phyloP scores from a whole-genome alignment of 2,329 filamentous ascomycete species.

The Dactylellina haptotyla region DNA sequence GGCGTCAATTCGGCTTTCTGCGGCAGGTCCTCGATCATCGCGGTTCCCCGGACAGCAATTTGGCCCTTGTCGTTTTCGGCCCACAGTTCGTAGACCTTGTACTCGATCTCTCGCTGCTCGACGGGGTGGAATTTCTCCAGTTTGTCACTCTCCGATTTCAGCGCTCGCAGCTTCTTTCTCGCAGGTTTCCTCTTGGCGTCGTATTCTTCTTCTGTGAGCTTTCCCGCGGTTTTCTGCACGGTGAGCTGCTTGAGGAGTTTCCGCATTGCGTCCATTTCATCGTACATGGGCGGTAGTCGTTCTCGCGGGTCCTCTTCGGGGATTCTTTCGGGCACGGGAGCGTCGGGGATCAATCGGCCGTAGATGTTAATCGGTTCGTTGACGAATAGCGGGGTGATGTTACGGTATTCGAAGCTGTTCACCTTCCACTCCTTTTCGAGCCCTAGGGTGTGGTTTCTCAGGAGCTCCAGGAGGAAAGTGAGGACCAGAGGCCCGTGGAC shows the following conservation, averaged over 20 bases:
- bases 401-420: slow-evolving; percentile 76
- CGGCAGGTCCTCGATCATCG: slow-evolving; percentile 40
- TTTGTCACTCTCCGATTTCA: slow-evolving; percentile 22
- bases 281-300: slow-evolving; percentile 33
- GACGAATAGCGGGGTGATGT: slow-evolving; percentile 82
- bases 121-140: slow-evolving; percentile 42
- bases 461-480: slow-evolving; percentile 76
- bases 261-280: slow-evolving; percentile 47
- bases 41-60: slow-evolving; percentile 36
- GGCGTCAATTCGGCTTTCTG: slow-evolving; percentile 34
- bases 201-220: not conserved
- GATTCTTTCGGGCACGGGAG: not conserved
- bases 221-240: not conserved
- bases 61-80: slow-evolving; percentile 44
- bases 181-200: not conserved
- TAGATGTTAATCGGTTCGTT: slow-evolving; percentile 77
- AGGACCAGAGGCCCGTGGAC: slow-evolving; percentile 88
- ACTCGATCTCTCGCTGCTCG: slow-evolving; percentile 31
- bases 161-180: not conserved
- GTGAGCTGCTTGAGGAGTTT: slow-evolving; percentile 19
- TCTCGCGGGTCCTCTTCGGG: slow-evolving; percentile 34
- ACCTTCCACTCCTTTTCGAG: slow-evolving; percentile 61
- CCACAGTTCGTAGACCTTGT: slow-evolving; percentile 43
- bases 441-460: slow-evolving; percentile 68
- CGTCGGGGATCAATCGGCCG: slow-evolving; percentile 64